Evolutionary conservation across 1,139 yeast species (phyloP), one percentile per base, ranked within the genome.

Genomic region (Candida frijolesensis): DNA sequence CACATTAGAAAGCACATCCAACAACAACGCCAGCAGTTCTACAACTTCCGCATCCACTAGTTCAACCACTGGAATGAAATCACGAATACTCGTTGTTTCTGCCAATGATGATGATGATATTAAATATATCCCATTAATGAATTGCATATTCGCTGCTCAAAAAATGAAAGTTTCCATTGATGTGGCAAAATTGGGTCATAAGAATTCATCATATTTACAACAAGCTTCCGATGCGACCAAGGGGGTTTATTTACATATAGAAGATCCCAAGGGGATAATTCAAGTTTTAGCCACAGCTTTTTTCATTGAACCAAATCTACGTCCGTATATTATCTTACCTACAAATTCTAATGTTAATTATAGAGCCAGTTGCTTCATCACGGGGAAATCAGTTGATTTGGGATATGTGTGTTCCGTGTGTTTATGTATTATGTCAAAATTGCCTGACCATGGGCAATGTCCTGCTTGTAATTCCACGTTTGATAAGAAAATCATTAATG

Each of bases 381-480:
- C 97, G 0, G 94, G 95, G 29, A 82, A 84, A 58, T 86, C 94
- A 2, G 94, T 95, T 14, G 97, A 95, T 59, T 80, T 94, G 46
- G 99, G 98, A 0, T 92, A 82, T 60, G 98, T 95, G 3, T 95
- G 99, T 67, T 87, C 96, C 22, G 97, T 95, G 27, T 95, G 99
- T 65, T 73, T 95, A 25, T 92, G 98, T 65, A 89, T 76, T 37
- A 70, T 76, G 78, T 91, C 67, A 83, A 87, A 69, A 79, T 83
- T 66, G 70, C 96, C 63, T 63, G 79, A 66, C 1, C 50, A 56
- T 77, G 84, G 68, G 80, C 82, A 57, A 70, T 82, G 69, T 73
- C 83, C 71, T 70, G 87, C 62, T 61, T 90, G 68, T 74, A 79
- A 55, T 71, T 64, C 78, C 66, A 57, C 76, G 77, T 65, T 74